These are phyloP conservation scores for Phytophthora hybrid DNA, from an alignment of 352 stramenopile genomes.

Conservation along the genomic window DNA sequence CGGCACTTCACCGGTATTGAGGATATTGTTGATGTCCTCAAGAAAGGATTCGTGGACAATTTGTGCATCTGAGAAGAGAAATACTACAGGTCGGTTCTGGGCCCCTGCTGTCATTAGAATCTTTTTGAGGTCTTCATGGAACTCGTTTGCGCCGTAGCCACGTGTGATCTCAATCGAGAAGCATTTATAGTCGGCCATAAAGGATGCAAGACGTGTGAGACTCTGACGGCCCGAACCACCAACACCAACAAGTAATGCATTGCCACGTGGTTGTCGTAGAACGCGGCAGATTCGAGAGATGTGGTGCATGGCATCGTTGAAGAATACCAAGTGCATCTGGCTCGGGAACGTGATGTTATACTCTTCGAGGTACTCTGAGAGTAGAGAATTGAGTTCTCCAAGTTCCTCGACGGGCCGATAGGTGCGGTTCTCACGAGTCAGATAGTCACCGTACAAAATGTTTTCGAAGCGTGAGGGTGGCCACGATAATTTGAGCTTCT, in stretches of 20 bases:
- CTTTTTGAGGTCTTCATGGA: slow-evolving; percentile 94
- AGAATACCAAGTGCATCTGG: slow-evolving; percentile 96
- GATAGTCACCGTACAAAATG: slow-evolving; percentile 92
- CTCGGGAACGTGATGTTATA: slow-evolving; percentile 95
- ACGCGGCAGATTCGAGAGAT: slow-evolving; percentile 94
- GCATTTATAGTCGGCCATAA: slow-evolving; percentile 93
- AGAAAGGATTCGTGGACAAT: slow-evolving; percentile 95
- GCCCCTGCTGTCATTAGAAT: slow-evolving; percentile 91
- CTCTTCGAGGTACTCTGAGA: slow-evolving; percentile 93
- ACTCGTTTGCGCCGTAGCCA: slow-evolving; percentile 91
- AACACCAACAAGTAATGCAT: slow-evolving; percentile 93
- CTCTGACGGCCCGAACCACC: slow-evolving; percentile 92
- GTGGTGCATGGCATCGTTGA: slow-evolving; percentile 95
- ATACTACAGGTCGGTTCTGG: slow-evolving; percentile 91
- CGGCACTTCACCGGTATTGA: slow-evolving; percentile 94
- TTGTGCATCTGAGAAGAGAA: slow-evolving; percentile 94
- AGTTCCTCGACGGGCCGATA: slow-evolving; percentile 83
- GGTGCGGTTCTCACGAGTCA: slow-evolving; percentile 79
- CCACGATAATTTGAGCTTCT: slow-evolving; percentile 73
- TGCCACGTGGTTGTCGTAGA: slow-evolving; percentile 91
- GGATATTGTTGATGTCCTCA: slow-evolving; percentile 96
- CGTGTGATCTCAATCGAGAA: slow-evolving; percentile 94
- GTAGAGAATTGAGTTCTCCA: slow-evolving; percentile 70
- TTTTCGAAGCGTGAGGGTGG: slow-evolving; percentile 75
- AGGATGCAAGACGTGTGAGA: slow-evolving; percentile 90